phyloP scores from a whole-genome alignment of 2,329 filamentous ascomycete genomes.

The Fusarium beomiforme region DNA sequence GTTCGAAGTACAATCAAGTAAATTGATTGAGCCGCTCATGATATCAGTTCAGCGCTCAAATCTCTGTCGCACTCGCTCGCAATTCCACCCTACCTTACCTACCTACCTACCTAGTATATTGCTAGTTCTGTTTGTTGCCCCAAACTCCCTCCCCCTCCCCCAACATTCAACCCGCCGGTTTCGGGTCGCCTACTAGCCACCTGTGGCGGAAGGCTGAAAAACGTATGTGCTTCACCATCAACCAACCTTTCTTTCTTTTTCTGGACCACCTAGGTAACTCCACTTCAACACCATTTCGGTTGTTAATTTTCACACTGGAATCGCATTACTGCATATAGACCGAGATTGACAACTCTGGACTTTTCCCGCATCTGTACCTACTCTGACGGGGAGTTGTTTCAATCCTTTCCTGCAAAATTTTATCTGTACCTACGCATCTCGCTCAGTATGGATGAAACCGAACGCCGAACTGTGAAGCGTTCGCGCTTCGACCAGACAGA shows the following conservation, averaged over 20 bases:
- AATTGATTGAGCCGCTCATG: background rate
- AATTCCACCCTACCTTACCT: too few relatives aligned
- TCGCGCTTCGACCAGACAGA: conserved; percentile 96
- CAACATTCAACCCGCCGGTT: conserved; percentile 13
- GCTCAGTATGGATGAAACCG: conserved; percentile 74
- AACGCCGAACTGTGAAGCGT: conserved; percentile 78
- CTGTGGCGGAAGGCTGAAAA: conserved; percentile 23
- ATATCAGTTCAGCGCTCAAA: background rate
- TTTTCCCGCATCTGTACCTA: background rate
- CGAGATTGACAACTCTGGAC: background rate
- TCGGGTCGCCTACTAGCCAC: conserved; percentile 25
- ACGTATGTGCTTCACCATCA: conserved; percentile 23
- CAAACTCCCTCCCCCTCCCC: background rate
- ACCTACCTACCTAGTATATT: too few relatives aligned
- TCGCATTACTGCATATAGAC: conserved; percentile 1
- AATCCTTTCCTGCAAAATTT: background rate
- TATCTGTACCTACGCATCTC: conserved; percentile 5
- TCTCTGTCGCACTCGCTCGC: background rate
- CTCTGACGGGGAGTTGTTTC: background rate
- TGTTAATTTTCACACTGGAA: conserved; percentile 20
- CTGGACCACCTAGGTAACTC: conserved; percentile 19
- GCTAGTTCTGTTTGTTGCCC: background rate
- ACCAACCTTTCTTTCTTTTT: conserved; percentile 30
- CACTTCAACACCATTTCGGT: conserved; percentile 32
- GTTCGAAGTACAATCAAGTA: background rate